Conservation (phyloP, 305 asterid species). For the Fraxinus xanthoxyloides region DNA sequence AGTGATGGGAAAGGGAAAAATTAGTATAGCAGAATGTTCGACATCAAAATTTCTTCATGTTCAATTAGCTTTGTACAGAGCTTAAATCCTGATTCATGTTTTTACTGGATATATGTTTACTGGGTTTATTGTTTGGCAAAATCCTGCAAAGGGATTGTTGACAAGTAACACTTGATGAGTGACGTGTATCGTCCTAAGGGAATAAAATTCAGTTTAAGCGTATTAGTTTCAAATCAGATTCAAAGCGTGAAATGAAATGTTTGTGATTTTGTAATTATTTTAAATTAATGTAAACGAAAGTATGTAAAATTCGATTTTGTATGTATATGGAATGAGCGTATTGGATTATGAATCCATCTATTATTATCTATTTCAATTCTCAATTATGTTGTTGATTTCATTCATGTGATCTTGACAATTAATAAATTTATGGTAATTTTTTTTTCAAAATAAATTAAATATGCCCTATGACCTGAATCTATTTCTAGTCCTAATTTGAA, state of each 20-base stretch:
- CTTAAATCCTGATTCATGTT: conserved; percentile 1
- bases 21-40: conserved; percentile 27
- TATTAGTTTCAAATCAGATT: no score
- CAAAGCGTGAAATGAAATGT: neutral
- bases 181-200: neutral
- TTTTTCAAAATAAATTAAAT: no score
- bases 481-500: neutral
- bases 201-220: no score
- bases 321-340: neutral
- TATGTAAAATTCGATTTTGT: neutral
- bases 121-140: neutral
- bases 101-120: neutral
- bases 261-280: no score
- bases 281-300: neutral
- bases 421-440: neutral
- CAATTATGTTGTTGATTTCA: neutral
- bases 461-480: neutral
- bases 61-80: conserved; percentile 26
- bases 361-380: no score
- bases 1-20: conserved; percentile 17
- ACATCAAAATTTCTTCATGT: neutral
- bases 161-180: no score
- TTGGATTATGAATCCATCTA: no score
- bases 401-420: neutral
- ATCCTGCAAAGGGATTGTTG: neutral